Base-by-base conservation (phyloP, 768 basidiomycete genomes). In the Termitomyces sp. region DNA sequence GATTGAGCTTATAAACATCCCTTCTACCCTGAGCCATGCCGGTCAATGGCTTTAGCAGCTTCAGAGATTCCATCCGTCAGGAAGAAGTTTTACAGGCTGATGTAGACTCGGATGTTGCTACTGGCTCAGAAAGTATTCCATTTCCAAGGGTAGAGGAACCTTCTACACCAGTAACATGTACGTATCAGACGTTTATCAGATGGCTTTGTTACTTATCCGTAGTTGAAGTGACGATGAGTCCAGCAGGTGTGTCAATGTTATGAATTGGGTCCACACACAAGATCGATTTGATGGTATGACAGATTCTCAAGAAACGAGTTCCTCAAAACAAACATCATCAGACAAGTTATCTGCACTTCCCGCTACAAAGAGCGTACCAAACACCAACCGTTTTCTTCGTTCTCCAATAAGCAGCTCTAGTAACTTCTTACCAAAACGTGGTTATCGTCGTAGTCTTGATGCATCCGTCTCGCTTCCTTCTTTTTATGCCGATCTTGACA, bases 241-340 rank as follows among this genome's bases (percentile, higher is more conserved):
- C 31, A 34, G 6, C 46, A 41, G 37, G 57, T 51, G 22, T 15
- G 29, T 9, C 12, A n/a, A 9, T 46, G 51, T 24, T 20, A 33
- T 22, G n/a, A 4, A 18, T 26, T 8, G 22, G 33, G 28, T 16
- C 18, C 5, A n/a, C 26, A 46, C 15, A 13, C 8, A 7, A 29
- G 10, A 13, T 6, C 49, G 5, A 26, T 8, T 3, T 49, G 5
- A 33, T 5, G 2, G 4, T 15, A 22, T 18, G 22, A 26, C 51
- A 66, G 69, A 62, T 12, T 73, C 75, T 2, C 70, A 73, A 26
- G 59, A 61, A 20, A 73, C 76, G 1, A 75, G 71, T 51, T 77
- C 80, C 4, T 83, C 84, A 49, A 80, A 76, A 55, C 72, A 81
- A 26, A 78, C 77, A 5, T 74, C 70, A 20, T 78, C 77, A 10